Conservation (phyloP, 352 stramenopile species). For the Phytophthora cactorum region DNA sequence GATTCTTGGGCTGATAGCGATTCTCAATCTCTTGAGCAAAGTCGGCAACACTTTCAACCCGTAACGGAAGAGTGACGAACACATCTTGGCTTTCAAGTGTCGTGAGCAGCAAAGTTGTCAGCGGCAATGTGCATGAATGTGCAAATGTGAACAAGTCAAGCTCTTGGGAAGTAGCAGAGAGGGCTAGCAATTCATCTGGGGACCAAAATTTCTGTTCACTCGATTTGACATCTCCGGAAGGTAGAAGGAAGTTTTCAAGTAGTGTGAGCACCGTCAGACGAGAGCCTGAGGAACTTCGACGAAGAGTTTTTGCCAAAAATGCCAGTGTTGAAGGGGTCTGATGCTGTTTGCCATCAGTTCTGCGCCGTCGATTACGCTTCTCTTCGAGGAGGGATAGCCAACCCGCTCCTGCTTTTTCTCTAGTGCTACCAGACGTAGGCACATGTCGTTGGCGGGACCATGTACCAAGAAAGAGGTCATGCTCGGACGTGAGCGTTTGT, state of each 20-base stretch:
- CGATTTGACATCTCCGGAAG: conserved; percentile 5
- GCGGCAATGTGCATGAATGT: conserved; percentile 46
- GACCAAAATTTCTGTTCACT: conserved; percentile 38
- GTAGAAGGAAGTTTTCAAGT: conserved; percentile 51
- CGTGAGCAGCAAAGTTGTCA: conserved; percentile 67
- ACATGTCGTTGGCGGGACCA: conserved; percentile 34
- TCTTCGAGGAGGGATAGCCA: conserved; percentile 68
- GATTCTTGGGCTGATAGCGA: conserved; percentile 74
- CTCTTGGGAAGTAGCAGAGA: conserved; percentile 45
- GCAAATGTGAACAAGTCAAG: conserved; percentile 64
- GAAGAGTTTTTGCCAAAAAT: conserved; percentile 26
- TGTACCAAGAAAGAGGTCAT: conserved; percentile 62
- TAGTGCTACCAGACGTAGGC: conserved; percentile 12
- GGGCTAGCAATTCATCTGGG: conserved; percentile 44
- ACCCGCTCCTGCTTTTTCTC: conserved; percentile 36
- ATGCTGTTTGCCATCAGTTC: conserved; percentile 20
- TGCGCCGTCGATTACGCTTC: conserved; percentile 43
- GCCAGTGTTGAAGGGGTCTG: conserved; percentile 18
- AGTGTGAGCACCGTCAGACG: conserved; percentile 59
- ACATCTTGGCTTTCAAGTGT: conserved; percentile 72
- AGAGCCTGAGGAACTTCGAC: conserved; percentile 56
- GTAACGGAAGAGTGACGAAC: conserved; percentile 61
- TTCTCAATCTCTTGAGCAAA: conserved; percentile 72
- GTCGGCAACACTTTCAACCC: conserved; percentile 55
- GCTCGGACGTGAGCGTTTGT: conserved; percentile 66